Base-by-base conservation (phyloP, 2,329 filamentous ascomycete genomes). In the Colletotrichum noveboracense region DNA sequence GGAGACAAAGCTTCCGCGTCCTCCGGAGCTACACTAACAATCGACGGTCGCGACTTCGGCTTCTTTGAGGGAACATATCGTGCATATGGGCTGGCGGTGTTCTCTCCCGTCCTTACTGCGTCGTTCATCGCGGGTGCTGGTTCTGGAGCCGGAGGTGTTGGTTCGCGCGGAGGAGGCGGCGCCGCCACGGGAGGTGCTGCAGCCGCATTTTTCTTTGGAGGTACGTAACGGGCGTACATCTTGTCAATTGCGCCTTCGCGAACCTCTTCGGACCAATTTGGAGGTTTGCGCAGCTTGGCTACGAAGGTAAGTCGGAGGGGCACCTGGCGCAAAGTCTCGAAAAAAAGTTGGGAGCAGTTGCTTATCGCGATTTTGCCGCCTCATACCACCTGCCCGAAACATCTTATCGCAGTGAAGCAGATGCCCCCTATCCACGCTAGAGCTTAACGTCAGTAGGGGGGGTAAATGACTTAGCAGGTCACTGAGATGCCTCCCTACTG, bases 281-380 rank as follows among this genome's bases (percentile, higher is more conserved):
- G 6, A 30, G 21, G 5, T 58, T 61, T 66, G 43, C 55, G 62
- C 38, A 21, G 34, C 8, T 18, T 26, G 43, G 24, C 16, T 13
- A 32, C 14, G 5, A 28, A 24, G 28, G 61, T 18, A 48, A 56
- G 61, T 64, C 32, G 64, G 76, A 77, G 74, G 76, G 76, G 70
- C 74, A 71, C 48, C 18, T n/a, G 61, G 60, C 52, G 65, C 38
- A 68, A 18, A 6, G 34, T 69, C 71, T 67, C 76, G 80, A 80
- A 83, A 85, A 84, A 80, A 82, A 84, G 86, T 84, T 81, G 75
- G 81, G 75, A 76, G 77, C 70, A 67, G 58, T 79, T 64, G 76
- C 81, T 85, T 86, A 84, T 83, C 83, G 78, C 30, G 14, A 70
- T 85, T 86, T 80, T 86, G 86, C 85, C 84, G 13, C 4, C 0